Conservation (phyloP, 2,329 filamentous ascomycete genomes). For the Pseudogymnoascus sp. region DNA sequence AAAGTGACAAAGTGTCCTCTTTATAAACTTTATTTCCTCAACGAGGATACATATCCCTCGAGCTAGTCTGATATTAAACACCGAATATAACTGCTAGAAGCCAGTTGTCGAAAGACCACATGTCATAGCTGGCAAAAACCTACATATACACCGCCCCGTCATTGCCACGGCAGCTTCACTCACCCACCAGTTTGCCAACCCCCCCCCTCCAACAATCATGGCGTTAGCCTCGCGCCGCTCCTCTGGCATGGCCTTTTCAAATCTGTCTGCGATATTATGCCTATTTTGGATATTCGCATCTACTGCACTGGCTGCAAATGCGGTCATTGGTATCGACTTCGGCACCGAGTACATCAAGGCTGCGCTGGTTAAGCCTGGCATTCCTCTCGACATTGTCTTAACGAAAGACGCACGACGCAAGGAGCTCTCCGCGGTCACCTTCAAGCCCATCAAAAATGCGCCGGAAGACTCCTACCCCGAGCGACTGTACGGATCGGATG, state of each 20-base stretch:
- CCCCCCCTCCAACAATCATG: slow-evolving; percentile 6
- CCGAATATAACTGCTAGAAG: slow-evolving; percentile 1
- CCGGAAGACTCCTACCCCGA: slow-evolving; percentile 69
- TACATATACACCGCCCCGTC: slow-evolving; percentile 3
- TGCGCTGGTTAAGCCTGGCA: slow-evolving; percentile 88
- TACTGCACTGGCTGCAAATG: slow-evolving; percentile 38
- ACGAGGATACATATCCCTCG: slow-evolving; percentile 3
- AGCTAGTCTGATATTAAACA: not conserved
- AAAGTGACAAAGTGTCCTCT: slow-evolving; percentile 7
- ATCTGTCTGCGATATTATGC: slow-evolving; percentile 23
- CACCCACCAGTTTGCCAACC: slow-evolving; percentile 1
- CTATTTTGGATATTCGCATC: slow-evolving; percentile 27
- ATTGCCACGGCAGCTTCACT: slow-evolving; percentile 3
- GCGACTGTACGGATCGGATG: slow-evolving; percentile 84
- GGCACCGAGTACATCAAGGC: slow-evolving; percentile 98
- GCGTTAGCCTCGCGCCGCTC: slow-evolving; percentile 2
- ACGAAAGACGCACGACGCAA: slow-evolving; percentile 98
- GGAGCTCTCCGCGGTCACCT: slow-evolving; percentile 82
- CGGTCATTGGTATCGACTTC: slow-evolving; percentile 85
- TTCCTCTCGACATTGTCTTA: slow-evolving; percentile 93
- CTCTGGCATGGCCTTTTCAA: slow-evolving; percentile 13
- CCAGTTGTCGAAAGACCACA: slow-evolving; percentile 7
- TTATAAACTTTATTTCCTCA: slow-evolving; percentile 7
- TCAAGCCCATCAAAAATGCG: slow-evolving; percentile 72
- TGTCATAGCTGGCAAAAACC: slow-evolving; percentile 1